These are phyloP conservation scores for Aspergillus alliaceus DNA, from an alignment of 2,329 filamentous ascomycete genomes.

Conservation along the genomic window DNA sequence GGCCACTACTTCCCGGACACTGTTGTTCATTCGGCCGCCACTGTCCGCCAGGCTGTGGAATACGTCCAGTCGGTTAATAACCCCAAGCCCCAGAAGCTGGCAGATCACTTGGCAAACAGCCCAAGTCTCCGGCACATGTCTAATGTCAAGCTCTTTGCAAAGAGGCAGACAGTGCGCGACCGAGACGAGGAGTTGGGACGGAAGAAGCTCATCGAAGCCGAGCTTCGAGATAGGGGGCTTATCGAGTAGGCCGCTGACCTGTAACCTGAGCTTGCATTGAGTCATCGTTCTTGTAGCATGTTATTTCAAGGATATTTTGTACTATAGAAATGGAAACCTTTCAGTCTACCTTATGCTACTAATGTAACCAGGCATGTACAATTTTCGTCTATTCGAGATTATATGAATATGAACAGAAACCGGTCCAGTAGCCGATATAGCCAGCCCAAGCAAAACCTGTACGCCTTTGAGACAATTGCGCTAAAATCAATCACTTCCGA, in stretches of 20 bases:
- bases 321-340: constrained; percentile 21
- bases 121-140: constrained; percentile 54
- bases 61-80: constrained; percentile 43
- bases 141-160: constrained; percentile 69
- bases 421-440: constrained; percentile 11
- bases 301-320: constrained; percentile 19
- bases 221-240: constrained; percentile 63
- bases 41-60: constrained; percentile 56
- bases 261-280: neutral
- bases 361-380: constrained; percentile 8
- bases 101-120: constrained; percentile 54
- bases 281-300: constrained; percentile 22
- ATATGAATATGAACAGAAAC: neutral
- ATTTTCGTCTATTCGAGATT: neutral
- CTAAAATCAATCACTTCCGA: constrained; percentile 30
- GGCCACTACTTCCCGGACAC: constrained; percentile 73
- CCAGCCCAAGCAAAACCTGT: constrained; percentile 2
- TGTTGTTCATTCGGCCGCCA: constrained; percentile 58
- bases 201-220: constrained; percentile 76
- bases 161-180: constrained; percentile 67
- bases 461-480: neutral
- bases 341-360: constrained; percentile 1
- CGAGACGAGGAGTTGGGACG: constrained; percentile 70
- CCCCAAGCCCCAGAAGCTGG: constrained; percentile 57
- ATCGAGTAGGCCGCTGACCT: constrained; percentile 43